Evolutionary conservation across 2,329 filamentous ascomycete genomes (phyloP).

Genomic region (Dothiorella sarmentorum): DNA sequence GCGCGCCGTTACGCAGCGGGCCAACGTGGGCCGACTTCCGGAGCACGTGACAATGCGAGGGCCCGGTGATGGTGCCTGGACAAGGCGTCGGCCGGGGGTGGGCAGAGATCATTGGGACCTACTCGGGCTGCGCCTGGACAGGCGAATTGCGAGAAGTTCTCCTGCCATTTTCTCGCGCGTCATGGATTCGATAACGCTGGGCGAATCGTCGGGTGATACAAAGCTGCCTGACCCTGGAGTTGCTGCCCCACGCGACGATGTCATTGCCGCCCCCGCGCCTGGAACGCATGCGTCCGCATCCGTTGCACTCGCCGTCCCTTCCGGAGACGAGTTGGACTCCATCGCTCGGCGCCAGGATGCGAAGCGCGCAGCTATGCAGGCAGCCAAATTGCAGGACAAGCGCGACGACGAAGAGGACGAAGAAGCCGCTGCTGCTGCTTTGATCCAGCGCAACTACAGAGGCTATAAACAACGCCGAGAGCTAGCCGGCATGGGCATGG

Average conservation of each 20-base stretch:
- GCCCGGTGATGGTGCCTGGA: not conserved
- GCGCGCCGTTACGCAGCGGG: not conserved
- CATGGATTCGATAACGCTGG: not conserved
- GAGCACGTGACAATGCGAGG: not conserved
- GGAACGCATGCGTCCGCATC: not conserved
- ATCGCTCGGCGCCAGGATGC: conserved; percentile 16
- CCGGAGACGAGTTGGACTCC: conserved; percentile 11
- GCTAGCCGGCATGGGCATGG: conserved; percentile 64
- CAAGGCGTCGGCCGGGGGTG: conserved; percentile 1
- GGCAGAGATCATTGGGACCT: conserved; percentile 8
- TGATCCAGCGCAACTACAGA: conserved; percentile 63
- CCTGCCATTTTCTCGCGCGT: not conserved
- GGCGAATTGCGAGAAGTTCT: not conserved
- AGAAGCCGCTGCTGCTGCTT: conserved; percentile 27
- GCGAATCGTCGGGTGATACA: not conserved
- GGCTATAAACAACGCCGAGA: conserved; percentile 72
- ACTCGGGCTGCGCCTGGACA: not conserved
- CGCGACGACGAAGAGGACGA: conserved; percentile 2
- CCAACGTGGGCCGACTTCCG: conserved; percentile 1
- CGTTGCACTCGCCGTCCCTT: conserved; percentile 1
- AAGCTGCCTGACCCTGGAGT: conserved; percentile 8
- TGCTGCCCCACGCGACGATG: not conserved
- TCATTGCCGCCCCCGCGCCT: not conserved
- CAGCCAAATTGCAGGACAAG: not conserved
- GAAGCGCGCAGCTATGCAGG: conserved; percentile 5